Evolutionary conservation across 495 filamentous ascomycete genomes (phyloP).

Genomic region (Cercophora sp.): DNA sequence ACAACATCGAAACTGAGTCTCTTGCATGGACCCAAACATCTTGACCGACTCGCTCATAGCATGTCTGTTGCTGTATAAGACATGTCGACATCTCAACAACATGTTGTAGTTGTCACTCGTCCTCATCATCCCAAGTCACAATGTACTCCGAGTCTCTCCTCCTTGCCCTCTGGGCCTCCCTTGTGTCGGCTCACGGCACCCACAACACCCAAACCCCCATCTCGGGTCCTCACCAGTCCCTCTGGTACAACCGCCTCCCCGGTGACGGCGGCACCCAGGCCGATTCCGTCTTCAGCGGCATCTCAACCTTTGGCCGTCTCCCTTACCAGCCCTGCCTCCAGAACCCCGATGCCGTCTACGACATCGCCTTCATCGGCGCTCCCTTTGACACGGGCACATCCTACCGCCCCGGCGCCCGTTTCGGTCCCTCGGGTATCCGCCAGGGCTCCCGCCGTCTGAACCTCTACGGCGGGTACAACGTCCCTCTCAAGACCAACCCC

Average conservation of each 20-base stretch:
- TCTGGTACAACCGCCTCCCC: conserved; percentile 55
- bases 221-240: conserved; percentile 44
- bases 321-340: conserved; percentile 71
- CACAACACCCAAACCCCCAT: conserved; percentile 40
- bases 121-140: not conserved
- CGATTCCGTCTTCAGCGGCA: conserved; percentile 69
- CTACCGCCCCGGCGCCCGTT: conserved; percentile 62
- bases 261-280: conserved; percentile 58
- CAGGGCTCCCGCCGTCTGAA: conserved; percentile 75
- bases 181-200: conserved; percentile 23
- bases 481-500: conserved; percentile 74
- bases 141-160: conserved; percentile 6
- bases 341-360: conserved; percentile 60
- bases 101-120: not conserved
- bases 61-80: too few relatives aligned
- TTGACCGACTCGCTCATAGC: too few relatives aligned
- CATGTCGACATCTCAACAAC: not conserved
- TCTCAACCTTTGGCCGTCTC: conserved; percentile 80
- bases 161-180: conserved; percentile 10
- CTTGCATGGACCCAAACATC: too few relatives aligned
- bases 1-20: too few relatives aligned
- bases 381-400: conserved; percentile 40
- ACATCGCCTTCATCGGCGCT: conserved; percentile 75
- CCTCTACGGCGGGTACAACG: conserved; percentile 72
- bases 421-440: conserved; percentile 81